Evolutionary conservation across 1,284 basidiomycete species (phyloP).

Genomic region (Pholiota adiposa): DNA sequence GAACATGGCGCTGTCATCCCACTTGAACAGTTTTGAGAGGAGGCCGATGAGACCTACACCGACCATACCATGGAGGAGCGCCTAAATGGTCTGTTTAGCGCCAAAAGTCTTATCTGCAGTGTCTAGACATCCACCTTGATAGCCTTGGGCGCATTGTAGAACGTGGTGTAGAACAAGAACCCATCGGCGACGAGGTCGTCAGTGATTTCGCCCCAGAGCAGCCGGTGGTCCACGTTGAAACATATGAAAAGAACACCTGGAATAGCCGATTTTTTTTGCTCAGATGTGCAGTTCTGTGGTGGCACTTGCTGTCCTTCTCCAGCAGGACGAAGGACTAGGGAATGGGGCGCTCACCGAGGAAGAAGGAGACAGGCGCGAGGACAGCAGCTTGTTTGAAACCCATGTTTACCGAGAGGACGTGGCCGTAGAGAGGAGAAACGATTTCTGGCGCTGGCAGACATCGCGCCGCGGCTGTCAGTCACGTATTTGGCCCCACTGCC

Average conservation of each 20-base stretch:
- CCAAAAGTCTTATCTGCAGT: not conserved
- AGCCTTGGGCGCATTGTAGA: constrained; percentile 87
- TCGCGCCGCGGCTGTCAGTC: not conserved
- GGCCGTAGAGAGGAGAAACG: constrained; percentile 15
- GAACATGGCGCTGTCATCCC: constrained; percentile 90
- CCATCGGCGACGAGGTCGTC: constrained; percentile 73
- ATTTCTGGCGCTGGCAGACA: constrained; percentile 10
- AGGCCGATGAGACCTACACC: constrained; percentile 76
- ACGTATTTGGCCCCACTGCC: constrained; percentile 3
- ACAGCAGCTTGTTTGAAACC: constrained; percentile 86
- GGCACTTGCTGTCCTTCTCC: too few relatives aligned
- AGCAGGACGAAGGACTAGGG: not conserved
- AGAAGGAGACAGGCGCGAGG: constrained; percentile 82
- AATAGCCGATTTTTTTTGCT: constrained; percentile 6
- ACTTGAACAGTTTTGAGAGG: constrained; percentile 78
- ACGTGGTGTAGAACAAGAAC: constrained; percentile 86
- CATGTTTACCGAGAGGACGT: constrained; percentile 51
- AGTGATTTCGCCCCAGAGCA: constrained; percentile 72
- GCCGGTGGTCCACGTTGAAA: constrained; percentile 83
- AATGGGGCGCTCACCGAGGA: constrained; percentile 59
- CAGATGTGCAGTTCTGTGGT: not conserved
- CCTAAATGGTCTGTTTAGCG: constrained; percentile 46
- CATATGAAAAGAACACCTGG: constrained; percentile 87
- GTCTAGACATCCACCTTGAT: constrained; percentile 65
- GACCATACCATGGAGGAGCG: constrained; percentile 82